Conservation (phyloP, 2,329 filamentous ascomycete genomes). For the Monosporascus sp. region DNA sequence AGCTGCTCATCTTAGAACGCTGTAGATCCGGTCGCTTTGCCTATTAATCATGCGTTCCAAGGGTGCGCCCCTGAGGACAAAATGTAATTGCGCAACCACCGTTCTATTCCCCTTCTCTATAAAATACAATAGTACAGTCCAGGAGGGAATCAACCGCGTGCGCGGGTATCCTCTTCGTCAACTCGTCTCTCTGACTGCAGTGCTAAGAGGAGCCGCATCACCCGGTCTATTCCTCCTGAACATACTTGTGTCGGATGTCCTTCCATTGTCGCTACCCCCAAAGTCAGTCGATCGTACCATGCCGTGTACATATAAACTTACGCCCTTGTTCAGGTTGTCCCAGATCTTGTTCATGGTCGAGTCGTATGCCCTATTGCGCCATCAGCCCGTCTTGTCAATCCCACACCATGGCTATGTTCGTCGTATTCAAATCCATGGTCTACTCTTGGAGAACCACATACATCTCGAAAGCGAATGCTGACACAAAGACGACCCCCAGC, state of each 20-base stretch:
- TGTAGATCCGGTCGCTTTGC: too few relatives aligned
- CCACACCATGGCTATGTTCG: constrained; percentile 1
- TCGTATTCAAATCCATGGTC: neutral
- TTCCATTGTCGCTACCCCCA: constrained; percentile 89
- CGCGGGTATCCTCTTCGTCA: constrained; percentile 1
- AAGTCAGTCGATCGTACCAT: constrained; percentile 24
- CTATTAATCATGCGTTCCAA: too few relatives aligned
- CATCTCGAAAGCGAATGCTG: constrained; percentile 92
- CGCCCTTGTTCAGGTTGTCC: constrained; percentile 87
- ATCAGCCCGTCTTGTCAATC: constrained; percentile 13
- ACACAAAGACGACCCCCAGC: constrained; percentile 77
- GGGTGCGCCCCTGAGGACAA: neutral
- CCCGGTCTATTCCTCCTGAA: constrained; percentile 50
- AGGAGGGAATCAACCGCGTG: constrained; percentile 1
- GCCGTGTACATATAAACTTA: constrained; percentile 49
- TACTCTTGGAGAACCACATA: constrained; percentile 43
- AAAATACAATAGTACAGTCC: constrained; percentile 18
- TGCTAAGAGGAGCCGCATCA: neutral
- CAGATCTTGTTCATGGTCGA: constrained; percentile 76
- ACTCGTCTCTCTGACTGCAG: neutral
- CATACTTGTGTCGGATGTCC: constrained; percentile 90
- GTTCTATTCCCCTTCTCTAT: constrained; percentile 14
- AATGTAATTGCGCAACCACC: constrained; percentile 5
- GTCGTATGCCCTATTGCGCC: constrained; percentile 67
- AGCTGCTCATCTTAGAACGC: too few relatives aligned